Percentiles rank a stretch among this genome's conserved stretches.
Evolutionary conservation across 1,284 basidiomycete genomes (phyloP).

Genomic region (Sporisorium sorghi): DNA sequence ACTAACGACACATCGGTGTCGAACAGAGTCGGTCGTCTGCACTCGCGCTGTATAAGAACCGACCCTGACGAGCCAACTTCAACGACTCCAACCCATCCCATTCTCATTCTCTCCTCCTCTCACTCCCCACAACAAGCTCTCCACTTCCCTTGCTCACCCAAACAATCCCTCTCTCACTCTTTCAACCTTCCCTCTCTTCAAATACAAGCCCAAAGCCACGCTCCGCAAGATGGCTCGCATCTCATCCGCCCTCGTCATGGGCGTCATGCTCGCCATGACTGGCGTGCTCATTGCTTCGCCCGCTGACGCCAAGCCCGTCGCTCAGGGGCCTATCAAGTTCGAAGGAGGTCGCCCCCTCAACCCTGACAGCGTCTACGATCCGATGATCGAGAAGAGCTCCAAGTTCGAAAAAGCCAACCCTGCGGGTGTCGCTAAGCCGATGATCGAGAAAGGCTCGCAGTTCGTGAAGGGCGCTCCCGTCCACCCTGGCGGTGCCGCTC

Average conservation of each 20-base stretch:
- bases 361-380: neutral
- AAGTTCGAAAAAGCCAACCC: too few relatives aligned
- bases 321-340: neutral
- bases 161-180: neutral
- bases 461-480: too few relatives aligned
- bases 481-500: too few relatives aligned
- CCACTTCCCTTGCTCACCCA: neutral
- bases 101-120: slow-evolving; percentile 5
- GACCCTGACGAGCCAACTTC: neutral
- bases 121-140: neutral
- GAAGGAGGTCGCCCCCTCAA: slow-evolving; percentile 1
- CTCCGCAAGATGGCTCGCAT: slow-evolving; percentile 29
- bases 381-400: too few relatives aligned
- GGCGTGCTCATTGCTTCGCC: slow-evolving; percentile 14
- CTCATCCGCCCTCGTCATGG: slow-evolving; percentile 21
- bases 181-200: neutral
- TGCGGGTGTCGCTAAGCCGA: too few relatives aligned
- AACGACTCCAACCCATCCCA: slow-evolving; percentile 3
- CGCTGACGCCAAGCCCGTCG: slow-evolving; percentile 10
- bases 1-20: neutral
- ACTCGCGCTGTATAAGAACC: slow-evolving; percentile 21
- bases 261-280: slow-evolving; percentile 35
- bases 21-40: neutral
- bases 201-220: slow-evolving; percentile 1
- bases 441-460: too few relatives aligned